Conservation (phyloP, 495 filamentous ascomycete genomes). For the Penicillium maclennaniae region DNA sequence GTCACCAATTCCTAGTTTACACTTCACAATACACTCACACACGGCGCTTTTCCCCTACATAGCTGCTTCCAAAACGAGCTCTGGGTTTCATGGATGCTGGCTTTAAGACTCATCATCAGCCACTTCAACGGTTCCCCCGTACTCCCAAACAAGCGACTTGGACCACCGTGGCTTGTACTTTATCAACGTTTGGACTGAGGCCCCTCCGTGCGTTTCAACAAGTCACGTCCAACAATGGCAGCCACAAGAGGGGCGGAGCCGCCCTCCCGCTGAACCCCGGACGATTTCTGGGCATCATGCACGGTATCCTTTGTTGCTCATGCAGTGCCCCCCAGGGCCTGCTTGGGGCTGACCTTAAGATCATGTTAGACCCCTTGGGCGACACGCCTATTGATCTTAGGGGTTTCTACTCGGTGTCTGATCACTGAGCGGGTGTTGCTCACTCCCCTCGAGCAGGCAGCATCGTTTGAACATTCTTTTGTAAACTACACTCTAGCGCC, state of each 20-base stretch:
- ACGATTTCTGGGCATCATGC: too few relatives aligned
- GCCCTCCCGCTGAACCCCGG: too few relatives aligned
- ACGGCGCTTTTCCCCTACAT: not conserved
- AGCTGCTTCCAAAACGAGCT: not conserved
- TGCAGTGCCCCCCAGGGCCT: too few relatives aligned
- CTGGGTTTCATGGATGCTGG: too few relatives aligned
- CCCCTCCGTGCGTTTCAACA: too few relatives aligned
- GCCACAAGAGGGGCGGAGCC: too few relatives aligned
- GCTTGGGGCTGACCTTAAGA: not conserved
- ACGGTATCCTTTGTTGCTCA: too few relatives aligned
- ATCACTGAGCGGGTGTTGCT: not conserved
- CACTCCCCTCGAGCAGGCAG: not conserved
- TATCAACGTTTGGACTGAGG: too few relatives aligned
- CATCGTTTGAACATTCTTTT: not conserved
- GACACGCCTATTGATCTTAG: not conserved
- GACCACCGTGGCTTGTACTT: not conserved
- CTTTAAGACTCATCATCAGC: too few relatives aligned
- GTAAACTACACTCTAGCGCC: not conserved
- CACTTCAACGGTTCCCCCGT: constrained; percentile 2
- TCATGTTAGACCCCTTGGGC: not conserved
- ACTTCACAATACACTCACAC: too few relatives aligned
- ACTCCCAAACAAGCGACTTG: not conserved
- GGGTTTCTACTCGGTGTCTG: not conserved
- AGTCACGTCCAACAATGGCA: too few relatives aligned
- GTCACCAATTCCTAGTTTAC: too few relatives aligned